phyloP scores from a whole-genome alignment of 345 rosid species.

The Aquilaria yunnanensis region DNA sequence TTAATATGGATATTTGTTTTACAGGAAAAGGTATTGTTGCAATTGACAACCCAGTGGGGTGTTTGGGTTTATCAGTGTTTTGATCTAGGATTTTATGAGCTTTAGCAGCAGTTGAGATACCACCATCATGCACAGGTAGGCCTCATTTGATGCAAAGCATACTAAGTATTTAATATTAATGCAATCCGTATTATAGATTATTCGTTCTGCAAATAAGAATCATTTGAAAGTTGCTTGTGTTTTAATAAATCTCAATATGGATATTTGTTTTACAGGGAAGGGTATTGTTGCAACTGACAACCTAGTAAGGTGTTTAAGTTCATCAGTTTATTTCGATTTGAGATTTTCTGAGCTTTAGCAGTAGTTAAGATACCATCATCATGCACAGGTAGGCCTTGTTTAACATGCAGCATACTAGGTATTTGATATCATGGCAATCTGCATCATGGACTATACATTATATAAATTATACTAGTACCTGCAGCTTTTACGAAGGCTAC shows the following conservation, averaged over 20 bases:
- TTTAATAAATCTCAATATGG: no score
- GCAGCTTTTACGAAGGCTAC: slow-evolving; percentile 86
- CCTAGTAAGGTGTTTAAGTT: slow-evolving; percentile 77
- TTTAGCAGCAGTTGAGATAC: slow-evolving; percentile 85
- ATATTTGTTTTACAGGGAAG: slow-evolving; percentile 36
- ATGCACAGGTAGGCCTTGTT: slow-evolving; percentile 52
- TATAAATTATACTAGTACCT: slow-evolving; percentile 77
- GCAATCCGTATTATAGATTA: slow-evolving; percentile 1
- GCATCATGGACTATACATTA: slow-evolving; percentile 1
- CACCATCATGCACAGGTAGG: slow-evolving; percentile 73
- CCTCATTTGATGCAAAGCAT: neutral
- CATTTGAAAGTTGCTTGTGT: no score
- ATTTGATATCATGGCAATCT: neutral
- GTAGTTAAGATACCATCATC: slow-evolving; percentile 72
- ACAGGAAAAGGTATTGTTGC: slow-evolving; percentile 69
- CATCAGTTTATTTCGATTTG: slow-evolving; percentile 86
- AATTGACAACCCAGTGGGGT: slow-evolving; percentile 75
- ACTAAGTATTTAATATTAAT: neutral
- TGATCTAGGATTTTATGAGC: slow-evolving; percentile 88
- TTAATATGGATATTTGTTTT: no score
- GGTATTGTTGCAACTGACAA: slow-evolving; percentile 69
- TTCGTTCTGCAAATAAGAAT: slow-evolving; percentile 31
- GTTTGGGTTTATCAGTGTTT: slow-evolving; percentile 91
- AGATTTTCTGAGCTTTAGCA: slow-evolving; percentile 92
- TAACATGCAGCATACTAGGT: neutral